These are phyloP conservation scores for Calonectria ilicicola DNA, from an alignment of 2,329 filamentous ascomycete genomes.

Conservation along the genomic window DNA sequence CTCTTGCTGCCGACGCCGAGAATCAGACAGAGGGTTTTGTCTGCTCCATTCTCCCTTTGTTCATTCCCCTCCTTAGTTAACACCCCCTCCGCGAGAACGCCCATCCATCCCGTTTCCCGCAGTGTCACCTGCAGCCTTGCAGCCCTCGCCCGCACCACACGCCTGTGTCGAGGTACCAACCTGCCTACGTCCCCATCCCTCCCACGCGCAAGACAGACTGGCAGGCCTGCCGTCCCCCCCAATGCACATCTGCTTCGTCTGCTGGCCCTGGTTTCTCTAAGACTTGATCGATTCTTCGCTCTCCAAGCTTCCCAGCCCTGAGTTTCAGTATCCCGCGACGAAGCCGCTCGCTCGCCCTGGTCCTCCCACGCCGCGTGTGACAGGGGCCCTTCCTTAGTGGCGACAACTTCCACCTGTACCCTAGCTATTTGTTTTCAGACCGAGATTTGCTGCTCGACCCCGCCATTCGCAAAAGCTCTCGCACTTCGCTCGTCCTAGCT, in stretches of 20 bases:
- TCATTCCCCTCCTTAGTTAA: background rate
- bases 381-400: constrained; percentile 23
- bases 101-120: constrained; percentile 20
- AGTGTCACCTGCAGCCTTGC: constrained; percentile 26
- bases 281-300: constrained; percentile 23
- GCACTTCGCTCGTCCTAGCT: constrained; percentile 30
- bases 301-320: constrained; percentile 27
- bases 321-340: constrained; percentile 31
- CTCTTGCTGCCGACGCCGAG: constrained; percentile 16
- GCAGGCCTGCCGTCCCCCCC: background rate
- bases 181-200: background rate
- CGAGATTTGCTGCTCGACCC: constrained; percentile 43
- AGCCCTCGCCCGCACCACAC: background rate
- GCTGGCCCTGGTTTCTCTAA: background rate
- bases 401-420: constrained; percentile 27
- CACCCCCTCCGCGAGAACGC: background rate
- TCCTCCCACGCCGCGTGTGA: constrained; percentile 20
- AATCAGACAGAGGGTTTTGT: constrained; percentile 18
- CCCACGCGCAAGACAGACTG: constrained; percentile 1
- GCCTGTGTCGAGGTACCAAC: background rate
- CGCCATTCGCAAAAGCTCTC: constrained; percentile 35
- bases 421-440: constrained; percentile 32
- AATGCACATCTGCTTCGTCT: background rate
- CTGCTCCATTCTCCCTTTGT: constrained; percentile 10
- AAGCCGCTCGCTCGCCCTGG: constrained; percentile 13